Conservation (phyloP, 2,329 filamentous ascomycete species). For the Tolypocladium guangdongense region DNA sequence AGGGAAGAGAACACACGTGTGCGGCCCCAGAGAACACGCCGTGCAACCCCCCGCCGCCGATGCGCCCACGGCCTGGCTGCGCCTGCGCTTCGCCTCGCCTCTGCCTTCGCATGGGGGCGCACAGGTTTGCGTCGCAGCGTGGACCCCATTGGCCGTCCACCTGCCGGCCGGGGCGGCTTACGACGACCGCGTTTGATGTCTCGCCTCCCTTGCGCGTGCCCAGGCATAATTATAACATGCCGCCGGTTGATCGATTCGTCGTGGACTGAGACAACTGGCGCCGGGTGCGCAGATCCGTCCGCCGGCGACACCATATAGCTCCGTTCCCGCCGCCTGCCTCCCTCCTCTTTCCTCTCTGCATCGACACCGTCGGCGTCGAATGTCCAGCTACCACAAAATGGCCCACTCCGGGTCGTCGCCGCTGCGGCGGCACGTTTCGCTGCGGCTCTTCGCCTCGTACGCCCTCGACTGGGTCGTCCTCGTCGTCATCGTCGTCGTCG, state of each 20-base stretch:
- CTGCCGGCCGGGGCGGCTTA: not conserved
- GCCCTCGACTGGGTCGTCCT: constrained; percentile 65
- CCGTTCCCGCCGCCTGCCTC: not conserved
- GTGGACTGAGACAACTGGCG: not conserved
- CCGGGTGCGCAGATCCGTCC: not conserved
- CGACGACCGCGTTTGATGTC: not conserved
- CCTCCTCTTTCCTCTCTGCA: not conserved
- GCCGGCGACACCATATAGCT: too few species aligned
- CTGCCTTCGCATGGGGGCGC: too few species aligned
- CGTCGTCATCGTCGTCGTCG: constrained; percentile 45
- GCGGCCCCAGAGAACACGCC: too few species aligned
- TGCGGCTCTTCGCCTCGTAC: constrained; percentile 49
- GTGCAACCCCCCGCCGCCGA: too few species aligned
- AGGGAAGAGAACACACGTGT: too few species aligned
- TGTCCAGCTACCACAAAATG: constrained; percentile 19
- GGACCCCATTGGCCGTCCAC: not conserved
- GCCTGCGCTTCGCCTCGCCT: not conserved
- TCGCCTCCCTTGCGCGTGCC: too few species aligned
- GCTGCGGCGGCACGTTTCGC: constrained; percentile 15
- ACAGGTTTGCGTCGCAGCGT: too few species aligned
- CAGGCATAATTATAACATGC: too few species aligned
- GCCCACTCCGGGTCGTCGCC: constrained; percentile 9
- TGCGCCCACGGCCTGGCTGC: not conserved
- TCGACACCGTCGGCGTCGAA: constrained; percentile 4
- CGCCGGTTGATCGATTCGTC: not conserved